Evolutionary conservation across 2,329 filamentous ascomycete species (phyloP), one percentile per base, ranked within the genome.

Genomic region (Didymella pomorum): DNA sequence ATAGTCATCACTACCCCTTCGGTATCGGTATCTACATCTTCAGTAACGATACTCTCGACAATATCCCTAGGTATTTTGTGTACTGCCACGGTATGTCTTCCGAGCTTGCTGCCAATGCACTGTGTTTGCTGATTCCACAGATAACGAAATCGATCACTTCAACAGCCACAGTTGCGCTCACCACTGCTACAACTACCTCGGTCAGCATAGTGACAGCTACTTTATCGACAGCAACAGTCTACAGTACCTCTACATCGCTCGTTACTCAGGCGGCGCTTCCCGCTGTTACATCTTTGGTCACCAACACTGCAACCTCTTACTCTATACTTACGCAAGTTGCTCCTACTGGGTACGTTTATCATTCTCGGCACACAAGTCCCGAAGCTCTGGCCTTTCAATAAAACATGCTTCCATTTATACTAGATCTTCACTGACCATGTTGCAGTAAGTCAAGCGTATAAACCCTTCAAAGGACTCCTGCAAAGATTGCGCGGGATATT

Each of bases 251-350:
- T 16, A 57, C 54, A 14, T 37, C 42, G 1, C 3, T 26, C 6
- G 16, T 44, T 12, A 44, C 33, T 1, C 51, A 53, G 18, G 18
- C 46, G 3, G 9, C 37, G 4, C 42, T 35, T 8, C 42, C 54
- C 7, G 42, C 43, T 18, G 45, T 25, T 18, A 53, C 51, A 0
- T 37, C 45, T 12, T 21, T 37, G 2, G 6, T 42, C 1, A 48
- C 37, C 23, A 42, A 20, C 21, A 49, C 42, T 9, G 21, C 28
- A 16, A 33, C 25, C 18, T 16, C 31, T 3, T 48, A 54, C 20
- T 56, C 53, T 2, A 45, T 50, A 10, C n/a, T 44, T 26, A 56
- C 52, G 4, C 52, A 56, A 33, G 6, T 21, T n/a, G 25, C 25
- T 12, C 26, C 28, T 42, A 25, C 54, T 10, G 42, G 51, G 51